Base-by-base conservation (phyloP, 225 moss, liverwort and hornwort species). In the Sphagnum tenellum region DNA sequence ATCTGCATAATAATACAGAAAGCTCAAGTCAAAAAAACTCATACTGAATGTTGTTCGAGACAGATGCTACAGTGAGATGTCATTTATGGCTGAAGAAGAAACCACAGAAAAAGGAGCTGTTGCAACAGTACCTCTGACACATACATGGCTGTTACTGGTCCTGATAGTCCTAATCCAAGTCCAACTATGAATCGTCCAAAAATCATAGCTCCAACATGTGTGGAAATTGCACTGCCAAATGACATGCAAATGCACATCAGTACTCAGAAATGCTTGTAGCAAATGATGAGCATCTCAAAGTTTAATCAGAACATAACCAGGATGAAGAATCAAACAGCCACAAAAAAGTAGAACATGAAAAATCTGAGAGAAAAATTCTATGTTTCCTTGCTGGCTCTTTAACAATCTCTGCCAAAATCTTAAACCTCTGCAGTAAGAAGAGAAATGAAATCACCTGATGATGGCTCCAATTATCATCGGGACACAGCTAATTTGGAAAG, bases 131-230 rank as follows among this genome's bases (percentile, higher is more conserved):
- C 89, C 89, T 94, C 91, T 7, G 94, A 87, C 11, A 94, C 89
- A 66, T 94, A 94, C 81, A 91, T 76, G 47, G 94, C 79, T 71
- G 89, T 82, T 57, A 94, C 89, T 8, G 94, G 94, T 29, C 91
- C 91, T 64, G 79, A 82, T 66, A 94, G 29, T 59, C 94, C 94
- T 64, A 94, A 73, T 44, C 91, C 94, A 47, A 89, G 61, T 44
- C 91, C 94, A 46, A 91, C 94, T 59, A 89, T 72, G 58, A 91
- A 83, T 53, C 94, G 85, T 62, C 94, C 94, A 50, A 82, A 64
- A n/a, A 87, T 74, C 91, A 94, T 89, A 47, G 71, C 74, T 61
- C 72, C 73, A 65, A 87, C 75, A 64, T 77, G 81, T 58, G 87
- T 77, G 12, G 91, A 79, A 4, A 81, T 48, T 55, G 94, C 91